Base-by-base conservation (phyloP, 169 alveolate genomes). In the Cytauxzoon felis region DNA sequence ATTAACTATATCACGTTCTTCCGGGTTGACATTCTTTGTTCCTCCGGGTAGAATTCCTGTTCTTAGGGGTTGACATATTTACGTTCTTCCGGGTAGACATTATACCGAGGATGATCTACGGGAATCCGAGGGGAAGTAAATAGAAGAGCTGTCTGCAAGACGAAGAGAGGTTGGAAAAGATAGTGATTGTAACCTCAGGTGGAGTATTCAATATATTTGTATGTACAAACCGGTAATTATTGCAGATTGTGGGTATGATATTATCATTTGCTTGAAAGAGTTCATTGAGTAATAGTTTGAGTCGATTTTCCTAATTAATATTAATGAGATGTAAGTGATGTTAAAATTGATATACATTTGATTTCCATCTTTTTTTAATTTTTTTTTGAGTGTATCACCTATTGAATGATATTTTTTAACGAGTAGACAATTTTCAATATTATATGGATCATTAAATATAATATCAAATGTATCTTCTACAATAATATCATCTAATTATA, bases 221-320 rank as follows among this genome's bases (percentile, higher is more conserved):
- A n/a, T 13, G n/a, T n/a, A n/a, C n/a, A 5, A 62, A 61, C 82
- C 26, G 50, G 63, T 75, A 75, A 32, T 65, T 65, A 59, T 75
- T 64, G 57, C 80, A 75, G 3, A 75, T 53, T 2, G 85, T 75
- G 0, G 85, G 23, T n/a, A 62, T 36, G 1, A 38, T 16, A 3
- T 52, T 57, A 11, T 43, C 53, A 0, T 54, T 29, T 19, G 80
- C 33, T 32, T 56, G 27, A 26, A 75, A 41, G 30, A 75, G 53
- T 24, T 75, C 85, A 18, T 56, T 43, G 16, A 75, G 36, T 30
- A 75, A 54, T 0, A 57, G 36, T 5, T 63, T 36, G 13, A 75
- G 62, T 21, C 72, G 48, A 65, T 50, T 45, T 45, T 45, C 79
- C 85, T 75, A 33, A 27, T n/a, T 27, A 7, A 4, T 11, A 24